Evolutionary conservation across 2,329 filamentous ascomycete species (phyloP).

Genomic region (Exophiala alcalophila): DNA sequence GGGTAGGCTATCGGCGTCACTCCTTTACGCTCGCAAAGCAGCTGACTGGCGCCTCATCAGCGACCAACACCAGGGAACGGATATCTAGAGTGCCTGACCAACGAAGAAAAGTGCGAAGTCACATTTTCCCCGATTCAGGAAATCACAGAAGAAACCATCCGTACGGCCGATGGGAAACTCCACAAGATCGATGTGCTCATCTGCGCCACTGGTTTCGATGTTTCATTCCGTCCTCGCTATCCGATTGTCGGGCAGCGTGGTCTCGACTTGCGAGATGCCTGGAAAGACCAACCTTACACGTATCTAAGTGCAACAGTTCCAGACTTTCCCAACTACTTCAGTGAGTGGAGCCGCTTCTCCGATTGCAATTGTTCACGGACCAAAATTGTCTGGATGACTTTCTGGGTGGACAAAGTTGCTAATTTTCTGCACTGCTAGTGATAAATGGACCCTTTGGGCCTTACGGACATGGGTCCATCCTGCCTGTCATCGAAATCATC

Average conservation of each 20-base stretch:
- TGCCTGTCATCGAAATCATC: constrained; percentile 18
- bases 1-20: constrained; percentile 34
- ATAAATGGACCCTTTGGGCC: constrained; percentile 34
- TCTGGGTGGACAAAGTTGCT: too few relatives aligned
- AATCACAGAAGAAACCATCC: constrained; percentile 26
- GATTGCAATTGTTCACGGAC: too few relatives aligned
- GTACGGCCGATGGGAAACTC: constrained; percentile 33
- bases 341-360: not conserved
- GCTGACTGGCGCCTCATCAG: constrained; percentile 39
- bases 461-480: constrained; percentile 30
- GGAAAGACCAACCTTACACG: constrained; percentile 33
- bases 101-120: constrained; percentile 36
- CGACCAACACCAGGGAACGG: constrained; percentile 46
- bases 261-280: constrained; percentile 28
- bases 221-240: constrained; percentile 35
- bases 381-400: too few relatives aligned
- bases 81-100: constrained; percentile 33
- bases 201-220: constrained; percentile 34
- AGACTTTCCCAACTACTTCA: constrained; percentile 36
- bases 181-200: constrained; percentile 35
- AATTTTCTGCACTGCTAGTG: constrained; percentile 27
- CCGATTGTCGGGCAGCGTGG: constrained; percentile 34
- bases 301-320: constrained; percentile 37
- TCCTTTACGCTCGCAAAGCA: constrained; percentile 26
- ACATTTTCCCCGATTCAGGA: constrained; percentile 5